A percentile compares a stretch with the other conserved stretches of the same genome.
These are phyloP conservation scores for Nasturtium officinale DNA, from an alignment of 345 rosid genomes.

Conservation along the genomic window DNA sequence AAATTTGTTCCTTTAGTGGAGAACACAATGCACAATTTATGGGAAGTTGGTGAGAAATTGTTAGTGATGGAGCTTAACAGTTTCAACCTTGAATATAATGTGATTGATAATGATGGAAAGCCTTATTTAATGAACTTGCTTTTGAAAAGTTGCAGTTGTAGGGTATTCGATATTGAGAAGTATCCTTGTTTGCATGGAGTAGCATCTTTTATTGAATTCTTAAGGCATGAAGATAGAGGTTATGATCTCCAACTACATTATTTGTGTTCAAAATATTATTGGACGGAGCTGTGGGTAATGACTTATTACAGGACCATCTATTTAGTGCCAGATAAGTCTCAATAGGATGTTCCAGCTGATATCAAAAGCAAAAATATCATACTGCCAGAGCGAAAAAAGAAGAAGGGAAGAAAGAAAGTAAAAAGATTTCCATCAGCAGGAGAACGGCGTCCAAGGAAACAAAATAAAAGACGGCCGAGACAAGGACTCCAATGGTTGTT, in stretches of 20 bases:
- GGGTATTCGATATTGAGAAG: no score
- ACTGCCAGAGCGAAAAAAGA: neutral
- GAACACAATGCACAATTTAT: neutral
- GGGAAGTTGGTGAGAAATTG: neutral
- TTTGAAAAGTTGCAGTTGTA: no score
- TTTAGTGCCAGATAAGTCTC: neutral
- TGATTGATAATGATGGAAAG: neutral
- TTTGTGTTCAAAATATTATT: neutral
- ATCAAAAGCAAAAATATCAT: neutral
- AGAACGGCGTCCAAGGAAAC: no score
- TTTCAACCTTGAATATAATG: no score
- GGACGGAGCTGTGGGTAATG: neutral
- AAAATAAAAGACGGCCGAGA: no score
- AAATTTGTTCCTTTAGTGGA: neutral
- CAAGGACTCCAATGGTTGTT: no score
- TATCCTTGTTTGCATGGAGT: no score
- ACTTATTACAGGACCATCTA: neutral
- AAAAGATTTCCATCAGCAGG: neutral
- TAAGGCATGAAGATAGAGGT: no score
- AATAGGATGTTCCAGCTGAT: neutral
- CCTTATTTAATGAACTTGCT: neutral
- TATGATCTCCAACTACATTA: no score
- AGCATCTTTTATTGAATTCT: no score
- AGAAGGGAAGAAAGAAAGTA: neutral
- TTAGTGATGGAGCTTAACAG: neutral